These are phyloP conservation scores for Capsicum rhomboideum DNA, from an alignment of 257 asterid species.

Conservation along the genomic window DNA sequence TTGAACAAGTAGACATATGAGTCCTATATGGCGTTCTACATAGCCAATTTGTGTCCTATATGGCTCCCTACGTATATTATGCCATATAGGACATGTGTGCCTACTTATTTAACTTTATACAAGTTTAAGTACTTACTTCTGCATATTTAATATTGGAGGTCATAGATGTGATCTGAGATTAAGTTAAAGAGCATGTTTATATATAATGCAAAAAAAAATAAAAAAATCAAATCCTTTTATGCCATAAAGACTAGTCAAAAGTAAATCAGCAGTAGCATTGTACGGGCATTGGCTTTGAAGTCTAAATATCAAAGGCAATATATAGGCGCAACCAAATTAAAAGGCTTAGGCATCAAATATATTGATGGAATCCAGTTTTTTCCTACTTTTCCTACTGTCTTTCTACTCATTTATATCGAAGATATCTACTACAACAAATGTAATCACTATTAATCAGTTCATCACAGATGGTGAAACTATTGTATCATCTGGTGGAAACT, in stretches of 20 bases:
- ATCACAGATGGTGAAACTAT: conserved; percentile 23
- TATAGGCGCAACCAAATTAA: not conserved
- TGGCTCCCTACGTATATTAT: no score
- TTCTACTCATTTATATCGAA: not conserved
- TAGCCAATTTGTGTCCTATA: no score
- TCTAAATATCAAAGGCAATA: not conserved
- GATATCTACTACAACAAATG: not conserved
- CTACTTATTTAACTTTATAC: no score
- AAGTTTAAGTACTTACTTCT: no score
- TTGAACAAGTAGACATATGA: no score
- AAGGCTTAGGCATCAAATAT: not conserved
- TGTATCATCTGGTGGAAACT: conserved; percentile 13
- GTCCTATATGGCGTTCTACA: no score
- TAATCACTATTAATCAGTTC: not conserved
- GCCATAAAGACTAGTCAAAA: not conserved
- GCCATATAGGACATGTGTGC: no score
- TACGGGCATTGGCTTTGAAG: not conserved
- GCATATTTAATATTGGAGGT: no score
- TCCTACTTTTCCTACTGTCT: not conserved
- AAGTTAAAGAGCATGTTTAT: no score
- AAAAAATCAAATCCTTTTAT: not conserved
- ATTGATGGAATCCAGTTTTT: not conserved
- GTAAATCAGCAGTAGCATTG: not conserved
- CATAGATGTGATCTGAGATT: no score
- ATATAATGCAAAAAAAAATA: no score